These are phyloP conservation scores for Colletotrichum acutatum DNA, from an alignment of 2,329 filamentous ascomycete genomes.

Conservation along the genomic window DNA sequence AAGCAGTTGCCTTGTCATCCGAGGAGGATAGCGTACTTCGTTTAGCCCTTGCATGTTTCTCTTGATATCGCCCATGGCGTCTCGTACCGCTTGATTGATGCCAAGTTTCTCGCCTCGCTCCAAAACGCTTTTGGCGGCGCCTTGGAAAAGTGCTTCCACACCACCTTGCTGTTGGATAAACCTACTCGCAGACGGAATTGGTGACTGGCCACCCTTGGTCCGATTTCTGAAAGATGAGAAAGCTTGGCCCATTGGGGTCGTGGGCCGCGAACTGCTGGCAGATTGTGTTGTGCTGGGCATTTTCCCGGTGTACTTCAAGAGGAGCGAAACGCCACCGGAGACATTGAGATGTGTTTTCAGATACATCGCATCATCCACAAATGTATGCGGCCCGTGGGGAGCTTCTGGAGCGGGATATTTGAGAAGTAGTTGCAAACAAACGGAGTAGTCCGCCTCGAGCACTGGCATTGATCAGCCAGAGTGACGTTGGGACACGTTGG, in stretches of 20 bases:
- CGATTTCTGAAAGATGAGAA: constrained; percentile 51
- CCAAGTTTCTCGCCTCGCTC: constrained; percentile 80
- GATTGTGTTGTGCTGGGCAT: constrained; percentile 50
- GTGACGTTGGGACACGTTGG: neutral
- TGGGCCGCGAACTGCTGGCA: constrained; percentile 30
- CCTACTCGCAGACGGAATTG: constrained; percentile 58
- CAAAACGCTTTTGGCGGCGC: constrained; percentile 79
- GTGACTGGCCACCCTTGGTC: constrained; percentile 54
- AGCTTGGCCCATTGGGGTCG: constrained; percentile 35
- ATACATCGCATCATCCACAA: constrained; percentile 87
- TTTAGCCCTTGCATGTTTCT: constrained; percentile 79
- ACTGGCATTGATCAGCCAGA: constrained; percentile 59
- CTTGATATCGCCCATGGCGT: constrained; percentile 81
- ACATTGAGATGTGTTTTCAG: constrained; percentile 72
- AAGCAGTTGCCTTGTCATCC: constrained; percentile 49
- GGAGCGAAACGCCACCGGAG: constrained; percentile 72
- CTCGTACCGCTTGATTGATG: constrained; percentile 83
- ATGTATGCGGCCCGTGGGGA: constrained; percentile 76
- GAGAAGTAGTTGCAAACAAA: constrained; percentile 82
- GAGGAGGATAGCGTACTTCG: constrained; percentile 59
- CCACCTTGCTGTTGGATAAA: constrained; percentile 67
- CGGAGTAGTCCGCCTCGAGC: constrained; percentile 87
- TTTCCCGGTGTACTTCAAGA: constrained; percentile 76
- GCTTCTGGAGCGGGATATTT: constrained; percentile 79
- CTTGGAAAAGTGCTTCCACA: constrained; percentile 79